These are phyloP conservation scores for Citrus hindsii DNA, from an alignment of 345 rosid genomes.

Conservation along the genomic window DNA sequence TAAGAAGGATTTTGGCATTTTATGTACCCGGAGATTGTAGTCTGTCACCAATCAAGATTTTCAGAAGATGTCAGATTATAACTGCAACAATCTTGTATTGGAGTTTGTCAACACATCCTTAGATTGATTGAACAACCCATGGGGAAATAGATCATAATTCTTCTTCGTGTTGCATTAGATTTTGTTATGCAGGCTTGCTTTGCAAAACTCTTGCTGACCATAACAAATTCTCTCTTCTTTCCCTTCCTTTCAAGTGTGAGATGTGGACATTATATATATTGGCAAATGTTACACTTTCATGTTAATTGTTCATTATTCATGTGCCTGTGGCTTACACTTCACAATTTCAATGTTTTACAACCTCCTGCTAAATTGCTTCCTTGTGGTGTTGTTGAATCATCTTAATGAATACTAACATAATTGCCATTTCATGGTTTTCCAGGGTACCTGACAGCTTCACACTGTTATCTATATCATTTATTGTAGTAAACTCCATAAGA, in stretches of 20 bases:
- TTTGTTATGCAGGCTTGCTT: neutral
- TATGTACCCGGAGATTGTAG: too few relatives aligned
- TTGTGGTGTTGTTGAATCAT: neutral
- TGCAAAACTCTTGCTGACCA: neutral
- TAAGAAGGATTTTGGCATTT: too few relatives aligned
- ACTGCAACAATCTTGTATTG: too few relatives aligned
- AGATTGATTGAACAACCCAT: too few relatives aligned
- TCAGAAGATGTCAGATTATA: too few relatives aligned
- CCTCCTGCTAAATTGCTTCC: neutral
- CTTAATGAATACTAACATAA: neutral
- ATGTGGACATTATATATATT: neutral
- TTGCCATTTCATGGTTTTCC: slow-evolving; percentile 20
- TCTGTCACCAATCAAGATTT: too few relatives aligned
- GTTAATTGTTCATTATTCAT: neutral
- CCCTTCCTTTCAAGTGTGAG: neutral
- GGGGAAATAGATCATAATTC: too few relatives aligned
- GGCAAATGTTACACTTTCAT: neutral
- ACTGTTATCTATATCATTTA: slow-evolving; percentile 56
- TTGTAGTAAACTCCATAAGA: slow-evolving; percentile 48
- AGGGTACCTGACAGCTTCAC: slow-evolving; percentile 39
- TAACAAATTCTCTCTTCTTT: neutral
- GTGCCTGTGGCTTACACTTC: neutral
- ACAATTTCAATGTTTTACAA: neutral
- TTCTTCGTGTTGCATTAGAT: too few relatives aligned
- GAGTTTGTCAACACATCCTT: too few relatives aligned